These are phyloP conservation scores for Alternaria brassicicola DNA, from an alignment of 2,329 filamentous ascomycete species.

Conservation along the genomic window DNA sequence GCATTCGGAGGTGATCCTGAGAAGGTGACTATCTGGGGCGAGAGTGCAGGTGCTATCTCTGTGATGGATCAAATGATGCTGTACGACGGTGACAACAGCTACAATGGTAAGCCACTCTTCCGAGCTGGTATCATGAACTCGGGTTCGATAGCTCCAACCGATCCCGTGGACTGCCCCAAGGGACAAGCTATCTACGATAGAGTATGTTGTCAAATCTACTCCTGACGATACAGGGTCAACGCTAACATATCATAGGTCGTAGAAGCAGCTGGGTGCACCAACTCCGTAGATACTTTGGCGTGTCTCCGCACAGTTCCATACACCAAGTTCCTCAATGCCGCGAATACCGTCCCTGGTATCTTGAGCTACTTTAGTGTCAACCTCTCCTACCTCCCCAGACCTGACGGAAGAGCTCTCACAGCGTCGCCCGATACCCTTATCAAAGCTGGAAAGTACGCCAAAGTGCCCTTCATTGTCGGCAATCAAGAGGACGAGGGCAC, in stretches of 20 bases:
- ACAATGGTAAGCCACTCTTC: constrained; percentile 78
- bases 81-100: constrained; percentile 73
- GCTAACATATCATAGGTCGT: constrained; percentile 61
- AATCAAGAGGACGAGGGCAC: constrained; percentile 84
- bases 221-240: constrained; percentile 50
- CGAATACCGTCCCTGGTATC: constrained; percentile 72
- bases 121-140: constrained; percentile 74
- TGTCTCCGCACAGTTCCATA: constrained; percentile 58
- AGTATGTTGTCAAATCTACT: constrained; percentile 36
- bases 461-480: constrained; percentile 70
- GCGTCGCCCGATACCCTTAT: constrained; percentile 67
- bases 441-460: constrained; percentile 60
- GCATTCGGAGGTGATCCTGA: constrained; percentile 78
- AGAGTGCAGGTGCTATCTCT: constrained; percentile 65
- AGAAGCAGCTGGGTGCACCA: constrained; percentile 53
- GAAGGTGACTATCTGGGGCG: constrained; percentile 82
- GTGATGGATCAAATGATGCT: constrained; percentile 78
- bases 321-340: constrained; percentile 62
- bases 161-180: constrained; percentile 68
- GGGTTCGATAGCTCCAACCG: constrained; percentile 47
- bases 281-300: constrained; percentile 51
- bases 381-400: constrained; percentile 75
- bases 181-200: constrained; percentile 64
- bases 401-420: constrained; percentile 68
- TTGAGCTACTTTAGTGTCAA: constrained; percentile 71